These are phyloP conservation scores for Trichoderma sp. DNA, from an alignment of 2,329 filamentous ascomycete genomes.

Conservation along the genomic window DNA sequence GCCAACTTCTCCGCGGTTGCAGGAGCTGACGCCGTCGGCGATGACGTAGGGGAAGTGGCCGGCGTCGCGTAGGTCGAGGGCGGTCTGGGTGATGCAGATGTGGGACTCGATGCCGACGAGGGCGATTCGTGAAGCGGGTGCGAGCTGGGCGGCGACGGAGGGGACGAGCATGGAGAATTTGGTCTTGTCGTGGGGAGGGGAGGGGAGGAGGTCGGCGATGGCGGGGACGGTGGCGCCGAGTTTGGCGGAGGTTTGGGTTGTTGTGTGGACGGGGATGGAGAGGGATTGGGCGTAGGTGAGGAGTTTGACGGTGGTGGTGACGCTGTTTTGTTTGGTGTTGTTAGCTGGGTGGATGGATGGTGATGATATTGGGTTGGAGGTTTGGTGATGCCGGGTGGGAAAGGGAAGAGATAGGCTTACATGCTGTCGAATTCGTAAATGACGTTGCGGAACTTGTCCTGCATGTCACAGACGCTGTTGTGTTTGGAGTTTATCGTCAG, in stretches of 20 bases:
- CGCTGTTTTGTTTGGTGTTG: slow-evolving; percentile 35
- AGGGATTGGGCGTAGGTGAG: slow-evolving; percentile 65
- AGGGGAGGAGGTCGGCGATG: slow-evolving; percentile 58
- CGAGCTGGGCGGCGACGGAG: slow-evolving; percentile 53
- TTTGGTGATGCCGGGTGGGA: too few relatives aligned
- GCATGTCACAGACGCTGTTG: slow-evolving; percentile 83
- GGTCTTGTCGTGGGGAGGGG: slow-evolving; percentile 75
- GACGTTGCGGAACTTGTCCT: slow-evolving; percentile 84
- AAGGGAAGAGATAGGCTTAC: slow-evolving; percentile 47
- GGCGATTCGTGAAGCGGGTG: too few relatives aligned
- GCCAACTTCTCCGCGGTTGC: slow-evolving; percentile 77
- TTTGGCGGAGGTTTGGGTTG: slow-evolving; percentile 78
- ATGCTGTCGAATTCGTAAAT: slow-evolving; percentile 87
- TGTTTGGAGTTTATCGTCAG: background rate
- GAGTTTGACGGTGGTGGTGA: slow-evolving; percentile 68
- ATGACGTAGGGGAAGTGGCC: slow-evolving; percentile 85
- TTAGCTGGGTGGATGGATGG: background rate
- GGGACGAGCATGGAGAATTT: slow-evolving; percentile 86
- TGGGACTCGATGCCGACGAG: slow-evolving; percentile 92
- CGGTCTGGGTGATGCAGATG: slow-evolving; percentile 93
- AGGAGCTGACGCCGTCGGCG: slow-evolving; percentile 86
- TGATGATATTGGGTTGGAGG: background rate
- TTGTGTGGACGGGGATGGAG: slow-evolving; percentile 77
- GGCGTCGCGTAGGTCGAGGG: slow-evolving; percentile 72
- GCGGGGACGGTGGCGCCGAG: slow-evolving; percentile 80